Percentiles rank a stretch among this genome's conserved stretches.
phyloP scores from a whole-genome alignment of 495 filamentous ascomycete species.

The Hypoxylon crocopeplum region DNA sequence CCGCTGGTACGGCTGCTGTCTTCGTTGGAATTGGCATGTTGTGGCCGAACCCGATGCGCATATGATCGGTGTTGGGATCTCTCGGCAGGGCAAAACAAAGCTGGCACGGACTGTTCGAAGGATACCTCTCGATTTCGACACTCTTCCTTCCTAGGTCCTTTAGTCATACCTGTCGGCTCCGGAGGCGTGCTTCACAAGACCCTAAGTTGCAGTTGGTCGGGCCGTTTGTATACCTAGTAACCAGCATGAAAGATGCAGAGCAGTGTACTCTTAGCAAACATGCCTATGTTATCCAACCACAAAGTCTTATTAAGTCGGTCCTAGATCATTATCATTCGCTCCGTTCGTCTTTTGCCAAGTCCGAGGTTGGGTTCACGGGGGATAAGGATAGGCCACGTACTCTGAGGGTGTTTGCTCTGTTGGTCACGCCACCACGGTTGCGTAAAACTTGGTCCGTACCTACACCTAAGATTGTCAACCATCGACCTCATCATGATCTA shows the following conservation, averaged over 20 bases:
- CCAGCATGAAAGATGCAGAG: background rate
- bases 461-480: too few species aligned
- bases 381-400: too few species aligned
- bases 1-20: constrained; percentile 14
- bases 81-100: background rate
- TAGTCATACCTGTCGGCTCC: constrained; percentile 1
- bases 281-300: constrained; percentile 3
- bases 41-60: constrained; percentile 20
- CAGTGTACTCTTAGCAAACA: constrained; percentile 11
- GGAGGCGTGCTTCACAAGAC: too few species aligned
- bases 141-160: constrained; percentile 1
- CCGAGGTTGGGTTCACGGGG: too few species aligned
- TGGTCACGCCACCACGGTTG: too few species aligned
- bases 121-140: background rate
- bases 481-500: too few species aligned
- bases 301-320: background rate
- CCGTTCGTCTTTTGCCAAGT: background rate
- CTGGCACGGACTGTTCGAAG: constrained; percentile 12
- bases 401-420: too few species aligned
- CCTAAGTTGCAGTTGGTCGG: background rate
- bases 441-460: too few species aligned
- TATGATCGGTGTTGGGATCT: background rate
- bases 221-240: constrained; percentile 12
- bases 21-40: constrained; percentile 24
- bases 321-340: background rate